Conservation (phyloP, 495 filamentous ascomycete species). For the Penicillium simplicissimum region DNA sequence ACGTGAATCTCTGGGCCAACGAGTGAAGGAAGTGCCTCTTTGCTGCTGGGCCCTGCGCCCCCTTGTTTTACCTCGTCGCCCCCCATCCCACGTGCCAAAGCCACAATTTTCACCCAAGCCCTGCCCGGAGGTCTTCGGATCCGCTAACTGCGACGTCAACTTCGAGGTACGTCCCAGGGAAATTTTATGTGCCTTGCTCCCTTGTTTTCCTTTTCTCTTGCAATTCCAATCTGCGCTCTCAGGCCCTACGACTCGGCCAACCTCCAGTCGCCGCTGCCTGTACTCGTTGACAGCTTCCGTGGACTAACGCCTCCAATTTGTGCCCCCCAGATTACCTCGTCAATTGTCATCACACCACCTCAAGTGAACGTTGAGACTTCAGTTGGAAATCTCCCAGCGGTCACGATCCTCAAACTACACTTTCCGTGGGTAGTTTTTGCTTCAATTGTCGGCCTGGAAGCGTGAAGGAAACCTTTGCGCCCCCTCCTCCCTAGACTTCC, state of each 20-base stretch:
- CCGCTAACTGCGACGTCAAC: conserved; percentile 13
- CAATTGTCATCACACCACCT: conserved; percentile 12
- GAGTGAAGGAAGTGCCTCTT: conserved; percentile 7
- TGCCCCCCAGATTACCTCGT: conserved; percentile 4
- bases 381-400: neutral
- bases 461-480: conserved; percentile 18
- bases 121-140: conserved; percentile 32
- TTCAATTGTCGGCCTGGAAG: conserved; percentile 24
- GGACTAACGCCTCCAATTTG: neutral
- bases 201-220: neutral
- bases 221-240: neutral
- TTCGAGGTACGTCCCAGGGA: conserved; percentile 21
- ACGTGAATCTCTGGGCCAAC: neutral
- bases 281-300: neutral
- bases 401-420: neutral
- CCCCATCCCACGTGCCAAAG: conserved; percentile 31
- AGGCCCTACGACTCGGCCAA: neutral
- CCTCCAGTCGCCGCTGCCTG: neutral
- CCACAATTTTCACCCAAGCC: conserved; percentile 18
- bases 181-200: conserved; percentile 2
- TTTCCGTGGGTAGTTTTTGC: conserved; percentile 23
- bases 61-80: conserved; percentile 10
- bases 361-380: neutral
- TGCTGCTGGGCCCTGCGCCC: conserved; percentile 13
- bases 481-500: conserved; percentile 6